phyloP scores from a whole-genome alignment of 768 basidiomycete genomes.

The Neoboletus brunneissimus region DNA sequence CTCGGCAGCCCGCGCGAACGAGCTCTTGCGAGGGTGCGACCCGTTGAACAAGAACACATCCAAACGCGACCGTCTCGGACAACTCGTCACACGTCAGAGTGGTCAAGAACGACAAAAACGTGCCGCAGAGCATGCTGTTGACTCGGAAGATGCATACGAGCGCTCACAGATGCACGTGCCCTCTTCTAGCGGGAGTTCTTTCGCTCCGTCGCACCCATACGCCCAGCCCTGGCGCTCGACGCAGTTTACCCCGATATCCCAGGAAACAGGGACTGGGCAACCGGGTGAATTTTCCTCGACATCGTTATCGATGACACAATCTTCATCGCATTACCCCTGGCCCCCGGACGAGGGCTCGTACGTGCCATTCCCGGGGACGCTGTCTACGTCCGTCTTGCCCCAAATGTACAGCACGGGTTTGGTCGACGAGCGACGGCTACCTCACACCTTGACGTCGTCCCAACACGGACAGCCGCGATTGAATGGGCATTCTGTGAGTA shows the following conservation, averaged over 20 bases:
- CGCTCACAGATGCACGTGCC: conserved; percentile 21
- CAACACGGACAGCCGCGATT: conserved; percentile 20
- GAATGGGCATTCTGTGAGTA: conserved; percentile 9
- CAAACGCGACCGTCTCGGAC: conserved; percentile 2
- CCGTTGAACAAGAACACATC: conserved; percentile 15
- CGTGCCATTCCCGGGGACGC: conserved; percentile 41
- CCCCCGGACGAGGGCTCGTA: conserved; percentile 31
- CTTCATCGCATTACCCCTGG: conserved; percentile 47
- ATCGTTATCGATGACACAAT: conserved; percentile 9
- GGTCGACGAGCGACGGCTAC: conserved; percentile 46
- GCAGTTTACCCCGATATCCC: conserved; percentile 11
- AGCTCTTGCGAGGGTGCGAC: conserved; percentile 67
- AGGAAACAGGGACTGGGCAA: conserved; percentile 8
- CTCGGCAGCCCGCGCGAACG: conserved; percentile 67
- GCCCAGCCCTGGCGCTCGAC: conserved; percentile 32
- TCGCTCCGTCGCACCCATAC: conserved; percentile 19
- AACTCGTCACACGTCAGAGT: conserved; percentile 9
- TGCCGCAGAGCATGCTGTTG: conserved; percentile 50
- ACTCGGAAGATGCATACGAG: conserved; percentile 35
- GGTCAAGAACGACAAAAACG: conserved; percentile 51
- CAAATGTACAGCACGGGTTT: conserved; percentile 75
- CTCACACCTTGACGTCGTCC: conserved; percentile 8
- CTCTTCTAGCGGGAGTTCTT: neutral
- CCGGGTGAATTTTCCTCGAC: conserved; percentile 9
- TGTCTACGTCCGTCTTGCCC: conserved; percentile 72